Percentiles rank a stretch among this genome's conserved stretches.
Evolutionary conservation across 83 land plant species (phyloP).

Genomic region (Diphasiastrum complanatum): DNA sequence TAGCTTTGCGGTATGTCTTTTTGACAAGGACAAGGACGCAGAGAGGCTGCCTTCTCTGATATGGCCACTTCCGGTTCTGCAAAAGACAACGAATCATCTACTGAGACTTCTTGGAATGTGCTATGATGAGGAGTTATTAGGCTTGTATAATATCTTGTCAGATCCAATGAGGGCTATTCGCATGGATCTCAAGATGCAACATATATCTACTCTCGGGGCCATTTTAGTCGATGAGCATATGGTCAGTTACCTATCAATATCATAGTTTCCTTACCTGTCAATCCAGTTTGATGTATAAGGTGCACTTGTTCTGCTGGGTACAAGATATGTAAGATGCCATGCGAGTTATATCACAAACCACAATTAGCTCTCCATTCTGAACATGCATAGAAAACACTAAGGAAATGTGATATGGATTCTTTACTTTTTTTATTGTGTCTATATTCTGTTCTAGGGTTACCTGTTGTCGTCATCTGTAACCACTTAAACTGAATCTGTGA

Average conservation of each 20-base stretch:
- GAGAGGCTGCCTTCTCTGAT: conserved; percentile 77
- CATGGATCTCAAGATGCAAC: conserved; percentile 98
- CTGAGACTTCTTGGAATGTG: conserved; percentile 52
- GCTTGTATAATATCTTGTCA: conserved; percentile 84
- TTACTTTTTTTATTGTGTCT: too few species aligned
- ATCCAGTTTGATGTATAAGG: background rate
- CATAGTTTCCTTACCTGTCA: background rate
- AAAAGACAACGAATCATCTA: conserved; percentile 71
- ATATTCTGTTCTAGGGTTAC: too few species aligned
- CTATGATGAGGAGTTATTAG: conserved; percentile 62
- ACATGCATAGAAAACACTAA: too few species aligned
- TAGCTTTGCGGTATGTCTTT: conserved; percentile 7
- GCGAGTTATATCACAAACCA: too few species aligned
- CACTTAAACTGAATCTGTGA: too few species aligned
- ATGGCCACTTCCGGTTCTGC: conserved; percentile 77
- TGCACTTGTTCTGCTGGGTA: background rate
- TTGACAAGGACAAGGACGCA: conserved; percentile 84
- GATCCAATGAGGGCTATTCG: conserved; percentile 94
- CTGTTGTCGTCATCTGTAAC: too few species aligned
- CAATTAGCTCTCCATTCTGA: too few species aligned
- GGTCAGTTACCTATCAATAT: conserved; percentile 35
- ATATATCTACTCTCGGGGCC: conserved; percentile 66
- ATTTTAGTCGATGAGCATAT: conserved; percentile 92
- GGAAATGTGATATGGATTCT: too few species aligned
- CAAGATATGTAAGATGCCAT: too few species aligned